These are phyloP conservation scores for Syzygium grande DNA, from an alignment of 345 rosid genomes.

Conservation along the genomic window DNA sequence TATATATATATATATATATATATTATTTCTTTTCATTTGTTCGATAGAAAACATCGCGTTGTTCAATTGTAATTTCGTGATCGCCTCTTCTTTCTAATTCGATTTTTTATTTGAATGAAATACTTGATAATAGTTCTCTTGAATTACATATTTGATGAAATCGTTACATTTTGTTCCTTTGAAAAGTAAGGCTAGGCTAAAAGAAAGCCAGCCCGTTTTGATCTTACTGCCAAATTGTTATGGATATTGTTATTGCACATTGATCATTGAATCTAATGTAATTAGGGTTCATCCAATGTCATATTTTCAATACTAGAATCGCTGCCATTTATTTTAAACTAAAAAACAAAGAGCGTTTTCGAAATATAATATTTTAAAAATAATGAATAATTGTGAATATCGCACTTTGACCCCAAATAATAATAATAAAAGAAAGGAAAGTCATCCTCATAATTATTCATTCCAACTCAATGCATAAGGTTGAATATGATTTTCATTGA, in stretches of 20 bases:
- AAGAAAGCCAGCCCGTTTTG: fast-evolving
- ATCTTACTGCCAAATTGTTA: not conserved
- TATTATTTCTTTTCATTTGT: not conserved
- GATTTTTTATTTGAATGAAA: not conserved
- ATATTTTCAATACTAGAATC: not conserved
- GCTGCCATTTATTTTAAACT: not conserved
- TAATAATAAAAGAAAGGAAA: not conserved
- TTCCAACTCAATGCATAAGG: not conserved
- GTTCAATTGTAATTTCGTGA: not conserved
- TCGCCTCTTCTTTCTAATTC: not conserved
- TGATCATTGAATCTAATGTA: fast-evolving
- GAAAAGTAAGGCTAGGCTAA: not conserved
- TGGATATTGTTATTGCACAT: not conserved
- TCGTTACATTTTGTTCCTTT: not conserved
- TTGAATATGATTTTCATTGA: not conserved
- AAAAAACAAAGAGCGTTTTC: not conserved
- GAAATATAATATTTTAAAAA: fast-evolving
- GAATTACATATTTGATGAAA: not conserved
- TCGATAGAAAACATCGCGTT: not conserved
- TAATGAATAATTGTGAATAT: not conserved
- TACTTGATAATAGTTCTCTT: no score
- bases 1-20: not conserved
- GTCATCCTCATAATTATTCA: fast-evolving
- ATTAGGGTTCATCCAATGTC: not conserved
- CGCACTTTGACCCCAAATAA: not conserved